Conservation (phyloP, 441 rosid genomes). For the Corymbia citriodora region DNA sequence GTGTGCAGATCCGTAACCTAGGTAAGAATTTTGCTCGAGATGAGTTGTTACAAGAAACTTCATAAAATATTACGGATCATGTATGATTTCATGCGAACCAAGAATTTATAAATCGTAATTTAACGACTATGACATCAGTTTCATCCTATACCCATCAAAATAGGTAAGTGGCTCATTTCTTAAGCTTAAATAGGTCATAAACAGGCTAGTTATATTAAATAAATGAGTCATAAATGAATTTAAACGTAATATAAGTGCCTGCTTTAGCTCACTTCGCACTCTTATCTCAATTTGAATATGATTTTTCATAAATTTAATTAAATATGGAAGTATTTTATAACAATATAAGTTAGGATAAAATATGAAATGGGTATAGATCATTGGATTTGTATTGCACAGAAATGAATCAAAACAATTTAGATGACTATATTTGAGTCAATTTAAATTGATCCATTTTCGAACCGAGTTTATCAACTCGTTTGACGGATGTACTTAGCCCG, state of each 20-base stretch:
- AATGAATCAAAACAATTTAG: accelerated
- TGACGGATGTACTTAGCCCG: accelerated
- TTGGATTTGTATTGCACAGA: background rate
- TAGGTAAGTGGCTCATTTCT: background rate
- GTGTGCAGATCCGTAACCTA: accelerated
- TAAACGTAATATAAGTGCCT: no score
- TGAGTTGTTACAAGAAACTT: background rate
- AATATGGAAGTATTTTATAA: background rate
- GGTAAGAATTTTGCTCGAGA: no score
- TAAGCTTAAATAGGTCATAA: no score
- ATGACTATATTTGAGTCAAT: accelerated
- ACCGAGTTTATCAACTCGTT: no score
- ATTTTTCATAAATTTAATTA: no score
- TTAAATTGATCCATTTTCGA: no score
- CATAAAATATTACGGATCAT: accelerated
- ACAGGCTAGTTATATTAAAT: accelerated
- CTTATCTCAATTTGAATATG: no score
- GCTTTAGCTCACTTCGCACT: accelerated
- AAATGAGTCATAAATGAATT: accelerated
- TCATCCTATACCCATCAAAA: background rate
- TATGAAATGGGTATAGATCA: no score
- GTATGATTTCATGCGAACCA: no score
- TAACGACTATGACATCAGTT: no score
- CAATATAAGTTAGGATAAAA: no score
- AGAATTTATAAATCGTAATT: background rate